Evolutionary conservation across 768 basidiomycete genomes (phyloP), one percentile per base, ranked within the genome.

Genomic region (Leccinellum luteum): DNA sequence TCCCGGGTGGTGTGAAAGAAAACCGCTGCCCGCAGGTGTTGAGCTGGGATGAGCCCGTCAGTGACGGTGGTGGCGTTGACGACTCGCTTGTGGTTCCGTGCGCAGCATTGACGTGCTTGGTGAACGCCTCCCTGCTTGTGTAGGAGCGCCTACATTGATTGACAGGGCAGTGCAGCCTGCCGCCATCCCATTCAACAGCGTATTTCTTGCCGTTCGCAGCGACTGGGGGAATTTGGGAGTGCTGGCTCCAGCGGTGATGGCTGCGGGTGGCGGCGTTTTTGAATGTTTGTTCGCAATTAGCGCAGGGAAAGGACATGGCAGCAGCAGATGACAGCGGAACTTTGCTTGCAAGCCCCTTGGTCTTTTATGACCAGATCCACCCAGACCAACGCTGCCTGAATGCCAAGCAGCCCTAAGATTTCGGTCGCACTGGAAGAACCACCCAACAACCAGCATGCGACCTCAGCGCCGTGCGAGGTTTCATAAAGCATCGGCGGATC

Each of bases 231-330:
- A 55, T 23, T 17, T 28, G 1, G n/a, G 48, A 12, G 14, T 55
- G 54, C 19, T 23, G 35, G 31, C 19, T 55, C 54, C 54, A 55
- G 28, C 48, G 27, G 15, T 55, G 54, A 30, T 21, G 54, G 19
- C 14, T 27, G 19, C 23, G 44, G 44, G 44, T 14, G 12, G 23
- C 14, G 3, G 23, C 12, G n/a, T 14, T 45, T 25, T 25, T 23
- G 44, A 45, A 45, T 6, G 14, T 45, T 25, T 45, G 23, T 45
- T 23, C 13, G 14, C 23, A 45, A 3, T 45, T 13, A 3, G 44
- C 25, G 15, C 44, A 45, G 1, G 44, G 6, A 25, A 45, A 45
- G 15, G 54, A 48, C 54, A 49, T 55, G 30, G 10, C n/a, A n/a
- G n/a, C n/a, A n/a, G n/a, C n/a, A n/a, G n/a, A n/a, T n/a, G n/a